These are phyloP conservation scores for sorghum (Sorghum bicolor) DNA, from an alignment of 176 grass and related monocot genomes.

Conservation along the genomic window Sorghum_bicolor_NCBIv3 NC_012876.2:5801001-5801500, in stretches of 20 bases:
- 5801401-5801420: slow-evolving; percentile 39
- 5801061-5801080: background rate
- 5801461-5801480: slow-evolving; percentile 95
- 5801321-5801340: slow-evolving; percentile 68
- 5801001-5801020: background rate
- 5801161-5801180: slow-evolving; percentile 8
- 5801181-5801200: slow-evolving; percentile 56
- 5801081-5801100: background rate
- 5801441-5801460: slow-evolving; percentile 71
- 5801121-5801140: background rate
- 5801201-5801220: slow-evolving; percentile 92
- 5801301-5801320: slow-evolving; percentile 83
- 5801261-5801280: slow-evolving; percentile 34
- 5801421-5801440: slow-evolving; percentile 73
- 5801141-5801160: slow-evolving; percentile 24
- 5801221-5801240: slow-evolving; percentile 13
- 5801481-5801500: slow-evolving; percentile 75
- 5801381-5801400: slow-evolving; percentile 24
- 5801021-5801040: background rate
- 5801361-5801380: slow-evolving; percentile 32
- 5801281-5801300: slow-evolving; percentile 55
- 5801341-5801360: slow-evolving; percentile 49
- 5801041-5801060: background rate
- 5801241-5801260: background rate
- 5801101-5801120: slow-evolving; percentile 11